These are phyloP conservation scores for Beta macrorhiza DNA, from an alignment of 179 eudicot genomes.

Conservation along the genomic window DNA sequence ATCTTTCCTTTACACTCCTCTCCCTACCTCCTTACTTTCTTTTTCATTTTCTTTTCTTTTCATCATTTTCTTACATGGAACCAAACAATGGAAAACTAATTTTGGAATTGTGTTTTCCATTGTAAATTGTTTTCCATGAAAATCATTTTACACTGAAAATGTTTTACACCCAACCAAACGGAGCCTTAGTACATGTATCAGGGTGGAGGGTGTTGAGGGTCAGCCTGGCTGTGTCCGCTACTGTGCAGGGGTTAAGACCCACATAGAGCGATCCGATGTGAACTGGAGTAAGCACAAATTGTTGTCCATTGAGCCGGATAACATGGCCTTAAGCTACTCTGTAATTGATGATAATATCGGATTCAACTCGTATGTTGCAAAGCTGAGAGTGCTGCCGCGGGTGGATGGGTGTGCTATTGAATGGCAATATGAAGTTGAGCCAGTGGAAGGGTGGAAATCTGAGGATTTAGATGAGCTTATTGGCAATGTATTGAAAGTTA, in stretches of 20 bases:
- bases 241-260: constrained; percentile 34
- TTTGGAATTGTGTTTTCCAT: too few species aligned
- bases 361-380: constrained; percentile 29
- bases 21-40: too few species aligned
- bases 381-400: constrained; percentile 23
- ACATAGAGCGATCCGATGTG: constrained; percentile 9
- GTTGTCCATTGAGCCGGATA: constrained; percentile 24
- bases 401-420: constrained; percentile 23
- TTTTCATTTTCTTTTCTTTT: too few species aligned
- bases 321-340: constrained; percentile 21
- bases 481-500: constrained; percentile 26
- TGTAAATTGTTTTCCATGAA: too few species aligned
- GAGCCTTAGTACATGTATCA: constrained; percentile 1
- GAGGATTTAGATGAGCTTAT: constrained; percentile 24
- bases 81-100: too few species aligned
- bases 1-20: too few species aligned
- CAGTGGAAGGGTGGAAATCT: constrained; percentile 27
- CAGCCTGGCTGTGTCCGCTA: constrained; percentile 32
- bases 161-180: too few species aligned
- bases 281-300: constrained; percentile 33
- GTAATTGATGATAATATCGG: constrained; percentile 33
- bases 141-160: too few species aligned
- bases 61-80: too few species aligned
- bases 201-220: constrained; percentile 28
- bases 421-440: constrained; percentile 35